Evolutionary conservation across 2,329 filamentous ascomycete species (phyloP), one percentile per base, ranked within the genome.

Genomic region (Zymoseptoria crescenta): DNA sequence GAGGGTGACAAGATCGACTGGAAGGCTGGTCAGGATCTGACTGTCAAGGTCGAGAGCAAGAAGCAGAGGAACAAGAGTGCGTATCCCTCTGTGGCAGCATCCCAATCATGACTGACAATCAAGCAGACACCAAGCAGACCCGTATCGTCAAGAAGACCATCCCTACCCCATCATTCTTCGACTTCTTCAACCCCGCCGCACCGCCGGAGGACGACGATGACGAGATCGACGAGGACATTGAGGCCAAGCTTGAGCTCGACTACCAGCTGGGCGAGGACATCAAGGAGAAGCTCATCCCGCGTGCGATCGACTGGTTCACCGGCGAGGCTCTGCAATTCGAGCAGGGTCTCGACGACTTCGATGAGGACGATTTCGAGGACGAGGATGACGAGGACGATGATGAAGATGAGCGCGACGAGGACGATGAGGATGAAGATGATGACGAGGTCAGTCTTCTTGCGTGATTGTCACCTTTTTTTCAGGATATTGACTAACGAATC

Each of bases 11-110:
- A 96, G 83, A 96, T 99, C 71, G 88, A 96, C 69, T 99, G 94
- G 94, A 94, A 96, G 79, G 80, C 86, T 8, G 88, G 88, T 70
- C 91, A 96, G 77, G 94, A 99, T 73, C 81, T 99, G 69, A 99
- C 94, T 52, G 89, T 97, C 66, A 87, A 90, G 67, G 81, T 97
- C 62, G 94, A 99, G 83, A 95, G 91, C 83, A 99, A 99, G 86
- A 99, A 99, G 83, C 94, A 99, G 81, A 86, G 94, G 65, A 99
- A 99, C 81, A 99, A 97, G 86, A 97, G 94, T 99, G 82, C 80
- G 85, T 74, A 48, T 52, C 19, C 52, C 35, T 8, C 52, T 49
- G 54, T 24, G 24, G 24, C 24, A 24, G 24, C 24, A 24, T 24
- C 4, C 24, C 2, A 24, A 24, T 24, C 24, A 24, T 4, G 24